Conservation (phyloP, 1,139 yeast genomes). For the Scheffersomyces parashehatae region DNA sequence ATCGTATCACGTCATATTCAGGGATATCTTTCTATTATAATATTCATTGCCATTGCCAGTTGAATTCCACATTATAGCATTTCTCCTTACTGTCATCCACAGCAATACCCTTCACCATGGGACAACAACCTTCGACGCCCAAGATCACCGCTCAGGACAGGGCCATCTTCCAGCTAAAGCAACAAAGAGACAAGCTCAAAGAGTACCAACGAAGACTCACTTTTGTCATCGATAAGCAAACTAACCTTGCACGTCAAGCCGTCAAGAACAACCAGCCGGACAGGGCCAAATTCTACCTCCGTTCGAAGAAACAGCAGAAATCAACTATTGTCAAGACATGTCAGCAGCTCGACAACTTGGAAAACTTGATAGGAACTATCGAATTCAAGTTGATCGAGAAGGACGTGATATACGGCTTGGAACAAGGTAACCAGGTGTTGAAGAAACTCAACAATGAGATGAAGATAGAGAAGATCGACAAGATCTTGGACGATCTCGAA, state of each 20-base stretch:
- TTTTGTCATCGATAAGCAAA: constrained; percentile 57
- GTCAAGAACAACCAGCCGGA: constrained; percentile 53
- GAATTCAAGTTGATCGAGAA: constrained; percentile 89
- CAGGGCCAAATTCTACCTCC: constrained; percentile 68
- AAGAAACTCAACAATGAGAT: constrained; percentile 75
- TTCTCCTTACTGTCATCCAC: too few species aligned
- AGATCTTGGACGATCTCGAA: constrained; percentile 78
- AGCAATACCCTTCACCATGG: constrained; percentile 26
- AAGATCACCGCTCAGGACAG: constrained; percentile 79
- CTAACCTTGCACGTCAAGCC: constrained; percentile 58
- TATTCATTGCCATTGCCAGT: too few species aligned
- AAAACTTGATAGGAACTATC: constrained; percentile 68
- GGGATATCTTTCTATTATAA: too few species aligned
- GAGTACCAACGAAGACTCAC: constrained; percentile 69
- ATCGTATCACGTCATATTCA: too few species aligned
- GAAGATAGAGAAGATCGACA: constrained; percentile 77
- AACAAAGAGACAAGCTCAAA: constrained; percentile 81
- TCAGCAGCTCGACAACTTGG: constrained; percentile 76
- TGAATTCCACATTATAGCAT: too few species aligned
- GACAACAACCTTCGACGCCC: constrained; percentile 48
- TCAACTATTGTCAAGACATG: constrained; percentile 67
- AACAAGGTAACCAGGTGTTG: constrained; percentile 77
- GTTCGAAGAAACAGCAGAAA: constrained; percentile 81
- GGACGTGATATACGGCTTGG: constrained; percentile 77
- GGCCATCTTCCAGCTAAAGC: constrained; percentile 81